Conservation (phyloP, 257 asterid species). For the Capsicum rhomboideum region DNA sequence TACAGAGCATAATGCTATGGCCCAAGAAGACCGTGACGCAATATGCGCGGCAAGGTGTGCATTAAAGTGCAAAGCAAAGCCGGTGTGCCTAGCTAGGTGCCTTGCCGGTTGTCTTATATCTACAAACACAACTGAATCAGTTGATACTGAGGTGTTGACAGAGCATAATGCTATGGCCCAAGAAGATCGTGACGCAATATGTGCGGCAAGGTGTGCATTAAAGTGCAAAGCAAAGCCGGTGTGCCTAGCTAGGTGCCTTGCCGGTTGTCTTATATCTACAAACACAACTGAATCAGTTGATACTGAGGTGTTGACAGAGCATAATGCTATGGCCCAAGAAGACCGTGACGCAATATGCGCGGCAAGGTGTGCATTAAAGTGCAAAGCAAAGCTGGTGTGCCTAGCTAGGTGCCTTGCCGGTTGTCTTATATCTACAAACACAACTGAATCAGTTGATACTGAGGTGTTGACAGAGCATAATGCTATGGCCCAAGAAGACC, state of each 20-base stretch:
- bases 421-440: not conserved
- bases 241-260: not conserved
- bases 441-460: not conserved
- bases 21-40: not conserved
- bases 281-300: no score
- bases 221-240: not conserved
- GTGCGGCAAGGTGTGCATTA: not conserved
- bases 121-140: no score
- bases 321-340: not conserved
- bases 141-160: not conserved
- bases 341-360: not conserved
- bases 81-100: not conserved
- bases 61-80: accelerated
- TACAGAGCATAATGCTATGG: not conserved
- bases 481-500: not conserved
- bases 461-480: not conserved
- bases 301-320: not conserved
- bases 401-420: not conserved
- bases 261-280: not conserved
- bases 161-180: not conserved
- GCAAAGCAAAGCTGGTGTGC: not conserved
- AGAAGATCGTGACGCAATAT: no score
- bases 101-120: not conserved
- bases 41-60: not conserved
- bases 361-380: not conserved